Percentiles rank a stretch among this genome's conserved stretches.
phyloP scores from a whole-genome alignment of 2,329 filamentous ascomycete species.

The Penicillium capsulatum region DNA sequence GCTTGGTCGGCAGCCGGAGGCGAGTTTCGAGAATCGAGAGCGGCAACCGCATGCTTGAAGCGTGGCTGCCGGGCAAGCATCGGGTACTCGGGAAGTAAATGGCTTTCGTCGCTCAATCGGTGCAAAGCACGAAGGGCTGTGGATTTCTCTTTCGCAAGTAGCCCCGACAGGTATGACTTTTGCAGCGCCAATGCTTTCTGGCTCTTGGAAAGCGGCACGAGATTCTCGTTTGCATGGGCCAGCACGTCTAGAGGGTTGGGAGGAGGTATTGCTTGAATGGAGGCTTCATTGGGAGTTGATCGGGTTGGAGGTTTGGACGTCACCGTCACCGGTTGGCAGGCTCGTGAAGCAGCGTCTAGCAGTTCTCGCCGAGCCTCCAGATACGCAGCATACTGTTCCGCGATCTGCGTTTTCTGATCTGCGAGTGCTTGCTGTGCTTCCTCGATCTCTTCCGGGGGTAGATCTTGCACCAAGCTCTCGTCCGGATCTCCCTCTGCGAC shows the following conservation, averaged over 20 bases:
- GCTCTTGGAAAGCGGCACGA: slow-evolving; percentile 34
- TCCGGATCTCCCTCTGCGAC: slow-evolving; percentile 34
- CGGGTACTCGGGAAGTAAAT: slow-evolving; percentile 42
- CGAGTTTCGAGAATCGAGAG: slow-evolving; percentile 22
- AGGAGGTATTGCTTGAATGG: slow-evolving; percentile 14
- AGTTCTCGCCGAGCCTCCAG: slow-evolving; percentile 35
- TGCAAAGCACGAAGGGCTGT: slow-evolving; percentile 36
- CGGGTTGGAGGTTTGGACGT: slow-evolving; percentile 20
- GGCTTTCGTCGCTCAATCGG: slow-evolving; percentile 41
- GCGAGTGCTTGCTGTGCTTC: slow-evolving; percentile 29
- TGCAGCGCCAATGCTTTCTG: slow-evolving; percentile 38
- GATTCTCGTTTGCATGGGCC: slow-evolving; percentile 30
- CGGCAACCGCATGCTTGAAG: slow-evolving; percentile 33
- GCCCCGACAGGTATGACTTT: slow-evolving; percentile 35
- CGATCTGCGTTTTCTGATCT: slow-evolving; percentile 32
- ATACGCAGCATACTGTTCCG: slow-evolving; percentile 36
- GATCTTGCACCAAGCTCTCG: slow-evolving; percentile 25
- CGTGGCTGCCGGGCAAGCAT: slow-evolving; percentile 34
- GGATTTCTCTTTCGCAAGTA: slow-evolving; percentile 39
- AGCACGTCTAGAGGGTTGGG: slow-evolving; percentile 29
- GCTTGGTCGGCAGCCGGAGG: slow-evolving; percentile 13
- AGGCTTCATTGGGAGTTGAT: slow-evolving; percentile 13
- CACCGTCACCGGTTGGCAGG: slow-evolving; percentile 32
- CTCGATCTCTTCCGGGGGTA: slow-evolving; percentile 29
- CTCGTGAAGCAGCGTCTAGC: slow-evolving; percentile 34